Base-by-base conservation (phyloP, 345 rosid species). In the Aegle marmelos region DNA sequence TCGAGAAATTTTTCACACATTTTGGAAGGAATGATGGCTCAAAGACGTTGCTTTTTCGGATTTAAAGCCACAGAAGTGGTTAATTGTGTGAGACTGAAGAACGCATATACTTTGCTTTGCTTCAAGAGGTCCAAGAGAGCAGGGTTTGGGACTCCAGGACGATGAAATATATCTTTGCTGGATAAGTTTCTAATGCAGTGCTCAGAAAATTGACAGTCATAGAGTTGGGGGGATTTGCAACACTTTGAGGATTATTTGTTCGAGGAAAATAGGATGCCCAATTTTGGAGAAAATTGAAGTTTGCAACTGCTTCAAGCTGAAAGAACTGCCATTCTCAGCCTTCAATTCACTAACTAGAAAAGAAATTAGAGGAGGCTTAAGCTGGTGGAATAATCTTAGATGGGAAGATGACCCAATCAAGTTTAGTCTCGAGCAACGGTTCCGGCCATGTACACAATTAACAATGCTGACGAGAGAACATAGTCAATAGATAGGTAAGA, bases 221-320 rank as follows among this genome's bases (percentile, higher is more conserved):
- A 68, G 74, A 85, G 61, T 30, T 78, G 79, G 78, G 78, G 80
- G 68, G 80, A 82, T 41, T 63, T 82, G 84, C 8, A 13, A 4
- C 78, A 41, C n/a, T 61, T 61, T 85, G 50, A 82, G 36, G 75
- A 54, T 16, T 30, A 61, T 85, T 21, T 78, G 80, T 69, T 70
- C 72, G 10, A 79, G 82, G 62, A 61, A 37, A 45, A 61, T 75
- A 22, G 59, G 63, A 13, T 80, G 72, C 82, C 80, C 79, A 0
- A 79, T 58, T 68, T 24, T 78, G 73, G 84, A 63, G 72, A 75
- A 27, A 59, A 72, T 85, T 50, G 84, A 78, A 72, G 85, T 78
- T 10, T 72, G 71, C 77, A 82, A 79, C 79, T 83, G 84, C 25
- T 75, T 75, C 34, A 64, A 37, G 79, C 71, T 83, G 64, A 24